Evolutionary conservation across 2,329 filamentous ascomycete species (phyloP), one percentile per base, ranked within the genome.

Genomic region (Neopestalotiopsis sp.): DNA sequence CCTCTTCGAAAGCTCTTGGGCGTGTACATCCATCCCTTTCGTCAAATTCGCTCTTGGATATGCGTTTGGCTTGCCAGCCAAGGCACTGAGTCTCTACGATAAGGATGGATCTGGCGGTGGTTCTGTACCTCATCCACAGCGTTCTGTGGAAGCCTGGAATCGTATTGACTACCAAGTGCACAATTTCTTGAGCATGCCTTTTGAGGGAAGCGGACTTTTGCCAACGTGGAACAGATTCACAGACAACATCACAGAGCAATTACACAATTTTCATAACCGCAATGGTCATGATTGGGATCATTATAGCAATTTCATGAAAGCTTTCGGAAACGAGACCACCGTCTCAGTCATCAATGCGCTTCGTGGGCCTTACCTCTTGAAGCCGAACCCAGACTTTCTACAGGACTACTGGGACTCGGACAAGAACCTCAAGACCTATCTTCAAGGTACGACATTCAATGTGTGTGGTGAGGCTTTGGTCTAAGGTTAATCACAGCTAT

Each of bases 31-130:
- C 20, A 73, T 77, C 24, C 74, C 75, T 14, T 76, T 76, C 40
- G 72, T 76, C 58, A 75, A 75, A 62, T 77, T 77, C 42, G 76
- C 74, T 56, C 74, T 77, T 42, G 74, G 73, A n/a, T 67, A 76
- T 61, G 75, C 73, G 17, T 76, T 76, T 61, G 76, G 75, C 68
- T 65, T 77, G 20, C 72, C 73, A 30, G 59, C 73, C 42, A 72
- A 73, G 40, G 75, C 75, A 13, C 67, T 75, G 68, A 69, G 67
- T 24, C 65, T 76, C 24, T 76, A 72, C 38, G 74, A 76, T 70
- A 74, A 72, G 61, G 75, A 76, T 30, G 74, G 76, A 58, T 77
- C 76, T 30, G 75, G 76, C 9, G 68, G 72, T 10, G 66, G 71
- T 62, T 71, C 69, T 68, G 66, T 72, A 7, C 71, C 73, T 66